These are phyloP conservation scores for Linderina pennispora DNA, from an alignment of 192 early-diverging fungal genomes.

Conservation along the genomic window DNA sequence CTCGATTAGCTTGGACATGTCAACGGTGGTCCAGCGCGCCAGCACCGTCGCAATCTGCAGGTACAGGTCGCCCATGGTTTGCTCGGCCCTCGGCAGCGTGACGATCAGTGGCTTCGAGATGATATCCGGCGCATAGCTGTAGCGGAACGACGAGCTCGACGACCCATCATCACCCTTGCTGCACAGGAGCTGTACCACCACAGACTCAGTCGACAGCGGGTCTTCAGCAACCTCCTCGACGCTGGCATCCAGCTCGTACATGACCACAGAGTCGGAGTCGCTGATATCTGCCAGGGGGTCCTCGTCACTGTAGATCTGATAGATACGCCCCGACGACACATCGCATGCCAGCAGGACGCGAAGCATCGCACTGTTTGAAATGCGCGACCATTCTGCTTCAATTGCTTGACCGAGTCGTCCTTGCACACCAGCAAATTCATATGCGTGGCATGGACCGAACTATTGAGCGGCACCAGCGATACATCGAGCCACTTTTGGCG, in stretches of 20 bases:
- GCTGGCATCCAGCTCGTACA: slow-evolving; percentile 32
- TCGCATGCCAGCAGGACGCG: slow-evolving; percentile 23
- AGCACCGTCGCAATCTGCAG: slow-evolving; percentile 19
- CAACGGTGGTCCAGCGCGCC: slow-evolving; percentile 28
- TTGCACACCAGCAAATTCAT: slow-evolving; percentile 56
- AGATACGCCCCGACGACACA: slow-evolving; percentile 13
- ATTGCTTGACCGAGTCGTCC: slow-evolving; percentile 54
- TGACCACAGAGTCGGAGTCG: slow-evolving; percentile 13
- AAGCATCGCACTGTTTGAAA: slow-evolving; percentile 8
- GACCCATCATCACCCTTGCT: slow-evolving; percentile 5
- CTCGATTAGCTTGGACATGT: slow-evolving; percentile 14
- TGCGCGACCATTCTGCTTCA: slow-evolving; percentile 59
- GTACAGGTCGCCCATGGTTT: slow-evolving; percentile 29
- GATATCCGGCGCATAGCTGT: slow-evolving; percentile 23
- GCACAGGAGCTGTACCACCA: slow-evolving; percentile 28
- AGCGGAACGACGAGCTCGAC: slow-evolving; percentile 7
- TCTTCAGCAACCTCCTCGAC: slow-evolving; percentile 10
- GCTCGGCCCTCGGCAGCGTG: slow-evolving; percentile 11
- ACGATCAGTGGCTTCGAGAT: slow-evolving; percentile 29
- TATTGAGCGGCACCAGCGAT: slow-evolving; percentile 43
- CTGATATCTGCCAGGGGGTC: slow-evolving; percentile 26
- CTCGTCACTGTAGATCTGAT: slow-evolving; percentile 18
- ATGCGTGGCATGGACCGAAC: slow-evolving; percentile 24
- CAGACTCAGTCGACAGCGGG: slow-evolving; percentile 3
- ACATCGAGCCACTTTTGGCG: slow-evolving; percentile 51